phyloP scores from a whole-genome alignment of 2,329 filamentous ascomycete genomes.

The Cladosporium sp. region DNA sequence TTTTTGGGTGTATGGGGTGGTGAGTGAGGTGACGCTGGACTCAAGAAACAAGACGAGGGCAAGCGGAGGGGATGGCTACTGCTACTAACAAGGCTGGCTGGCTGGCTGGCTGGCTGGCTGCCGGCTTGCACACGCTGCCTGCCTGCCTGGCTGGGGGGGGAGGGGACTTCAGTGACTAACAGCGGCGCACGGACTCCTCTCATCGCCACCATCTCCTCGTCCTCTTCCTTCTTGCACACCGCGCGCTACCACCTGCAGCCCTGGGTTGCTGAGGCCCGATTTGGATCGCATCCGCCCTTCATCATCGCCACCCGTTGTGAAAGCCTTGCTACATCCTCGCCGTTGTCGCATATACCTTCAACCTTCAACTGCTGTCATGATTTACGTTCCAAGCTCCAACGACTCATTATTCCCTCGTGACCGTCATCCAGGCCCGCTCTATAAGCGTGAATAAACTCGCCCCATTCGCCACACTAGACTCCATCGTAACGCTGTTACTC shows the following conservation, averaged over 20 bases:
- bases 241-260: neutral
- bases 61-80: neutral
- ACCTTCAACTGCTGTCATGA: neutral
- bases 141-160: neutral
- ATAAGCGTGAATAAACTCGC: constrained; percentile 14
- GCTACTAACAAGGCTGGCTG: constrained; percentile 2
- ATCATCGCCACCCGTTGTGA: neutral
- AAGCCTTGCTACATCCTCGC: neutral
- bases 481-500: constrained; percentile 13
- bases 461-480: constrained; percentile 7
- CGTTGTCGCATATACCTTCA: neutral
- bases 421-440: constrained; percentile 12
- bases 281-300: neutral
- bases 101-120: neutral
- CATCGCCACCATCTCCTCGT: neutral
- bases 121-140: neutral
- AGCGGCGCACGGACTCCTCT: neutral
- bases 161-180: neutral
- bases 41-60: neutral
- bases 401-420: neutral
- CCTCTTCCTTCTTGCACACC: neutral
- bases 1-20: neutral
- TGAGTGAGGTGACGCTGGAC: constrained; percentile 2
- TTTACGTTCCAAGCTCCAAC: neutral
- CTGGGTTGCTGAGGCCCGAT: neutral